Conservation (phyloP, 1,139 yeast species). For the Suzukiozyma palmioleophila region DNA sequence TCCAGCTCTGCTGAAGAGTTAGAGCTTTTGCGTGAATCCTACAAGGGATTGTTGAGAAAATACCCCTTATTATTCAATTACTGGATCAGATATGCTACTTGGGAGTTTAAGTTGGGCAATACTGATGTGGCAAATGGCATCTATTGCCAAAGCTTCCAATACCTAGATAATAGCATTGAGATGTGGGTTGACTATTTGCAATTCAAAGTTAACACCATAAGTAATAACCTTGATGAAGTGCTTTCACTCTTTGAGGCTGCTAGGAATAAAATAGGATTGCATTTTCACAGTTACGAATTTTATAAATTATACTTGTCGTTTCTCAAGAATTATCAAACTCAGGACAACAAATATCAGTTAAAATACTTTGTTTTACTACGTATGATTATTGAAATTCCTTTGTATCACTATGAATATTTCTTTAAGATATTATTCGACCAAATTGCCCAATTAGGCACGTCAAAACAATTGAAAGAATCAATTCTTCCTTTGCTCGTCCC, state of each 20-base stretch:
- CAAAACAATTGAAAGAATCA: slow-evolving; percentile 21
- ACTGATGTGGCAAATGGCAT: slow-evolving; percentile 45
- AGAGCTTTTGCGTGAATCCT: slow-evolving; percentile 45
- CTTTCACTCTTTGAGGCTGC: slow-evolving; percentile 58
- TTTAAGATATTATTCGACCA: slow-evolving; percentile 35
- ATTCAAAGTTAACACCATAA: slow-evolving; percentile 45
- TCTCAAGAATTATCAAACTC: slow-evolving; percentile 30
- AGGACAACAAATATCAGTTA: slow-evolving; percentile 24
- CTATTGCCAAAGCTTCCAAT: slow-evolving; percentile 50
- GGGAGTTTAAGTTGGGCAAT: slow-evolving; percentile 60
- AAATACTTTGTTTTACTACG: slow-evolving; percentile 50
- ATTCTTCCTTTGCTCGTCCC: slow-evolving; percentile 18
- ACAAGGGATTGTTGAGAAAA: slow-evolving; percentile 51
- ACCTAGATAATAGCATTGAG: slow-evolving; percentile 54
- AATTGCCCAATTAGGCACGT: slow-evolving; percentile 30
- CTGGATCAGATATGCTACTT: slow-evolving; percentile 72
- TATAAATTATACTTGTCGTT: slow-evolving; percentile 70
- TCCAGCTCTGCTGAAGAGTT: slow-evolving; percentile 36
- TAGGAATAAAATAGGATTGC: slow-evolving; percentile 59
- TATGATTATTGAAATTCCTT: slow-evolving; percentile 63
- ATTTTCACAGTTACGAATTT: slow-evolving; percentile 69
- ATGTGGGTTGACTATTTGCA: slow-evolving; percentile 71
- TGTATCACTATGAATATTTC: slow-evolving; percentile 69
- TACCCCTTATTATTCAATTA: slow-evolving; percentile 75
- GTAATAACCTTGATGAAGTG: slow-evolving; percentile 27